Evolutionary conservation across 2,329 filamentous ascomycete genomes (phyloP), one percentile per base, ranked within the genome.

Genomic region (Huntiella omanensis): DNA sequence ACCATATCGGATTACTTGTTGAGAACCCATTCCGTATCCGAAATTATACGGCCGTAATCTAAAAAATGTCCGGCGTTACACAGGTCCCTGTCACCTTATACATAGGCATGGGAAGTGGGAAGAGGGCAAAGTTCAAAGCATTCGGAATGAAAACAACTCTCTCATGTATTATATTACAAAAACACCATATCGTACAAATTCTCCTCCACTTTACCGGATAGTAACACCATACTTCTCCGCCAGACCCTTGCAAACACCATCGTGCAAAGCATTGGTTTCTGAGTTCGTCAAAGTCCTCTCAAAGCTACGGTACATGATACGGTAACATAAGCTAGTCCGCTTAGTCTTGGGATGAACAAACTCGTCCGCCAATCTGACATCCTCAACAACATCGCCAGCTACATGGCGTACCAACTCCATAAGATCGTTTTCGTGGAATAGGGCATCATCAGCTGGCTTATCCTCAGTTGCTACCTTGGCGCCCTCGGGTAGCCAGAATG

Each of bases 351-450:
- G 86, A 62, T 96, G 86, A 41, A 73, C 76, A 60, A 96, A 98
- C 58, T 84, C 74, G 62, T 96, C 91, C 45, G 84, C 75, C 22
- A 92, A 68, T 51, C 67, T 69, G 43, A 96, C 88, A 59, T 94
- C 85, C 63, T 98, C 91, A 33, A 91, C 85, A 16, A 77, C 63
- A 59, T 93, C 83, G 43, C 86, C 87, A 7, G 77, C 83, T 40
- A 88, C 70, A 54, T 78, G 78, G 53, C 91, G 77, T 13, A 95
- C 83, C 48, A 95, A 73, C 63, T 96, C 91, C 88, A 96, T 96
- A 44, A 96, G 69, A 61, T 98, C 91, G 62, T 96, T 96, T 60
- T 92, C 87, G 60, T 96, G 88, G 58, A 94, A 85, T 4, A 53
- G 56, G 45, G 64, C 68, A 22, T 69, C 70, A 10, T 65, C 69